phyloP scores from a whole-genome alignment of 164 flowering plant species.

The Nelumbo lutea region DNA sequence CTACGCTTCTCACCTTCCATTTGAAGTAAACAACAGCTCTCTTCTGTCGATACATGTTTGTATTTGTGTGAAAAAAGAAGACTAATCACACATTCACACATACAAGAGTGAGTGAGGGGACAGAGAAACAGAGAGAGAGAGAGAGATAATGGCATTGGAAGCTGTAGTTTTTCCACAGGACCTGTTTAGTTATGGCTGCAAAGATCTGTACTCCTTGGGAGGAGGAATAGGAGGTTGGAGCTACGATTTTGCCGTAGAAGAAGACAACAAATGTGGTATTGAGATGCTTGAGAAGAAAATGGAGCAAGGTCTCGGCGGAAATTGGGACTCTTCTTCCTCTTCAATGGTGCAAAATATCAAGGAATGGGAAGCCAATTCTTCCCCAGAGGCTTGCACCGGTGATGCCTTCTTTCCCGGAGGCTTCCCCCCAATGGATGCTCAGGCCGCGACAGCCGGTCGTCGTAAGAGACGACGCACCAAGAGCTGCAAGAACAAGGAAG shows the following conservation, averaged over 20 bases:
- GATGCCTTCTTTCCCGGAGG: slow-evolving; percentile 15
- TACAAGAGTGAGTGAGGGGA: not conserved
- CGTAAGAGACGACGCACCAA: slow-evolving; percentile 37
- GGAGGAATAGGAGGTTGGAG: slow-evolving; percentile 15
- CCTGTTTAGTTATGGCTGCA: slow-evolving; percentile 32
- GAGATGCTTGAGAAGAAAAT: slow-evolving; percentile 12
- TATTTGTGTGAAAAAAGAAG: slow-evolving; percentile 3
- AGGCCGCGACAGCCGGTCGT: slow-evolving; percentile 8
- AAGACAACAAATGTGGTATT: slow-evolving; percentile 18
- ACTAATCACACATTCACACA: not conserved
- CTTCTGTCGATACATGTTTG: not conserved
- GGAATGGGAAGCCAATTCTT: slow-evolving; percentile 37
- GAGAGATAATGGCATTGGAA: slow-evolving; percentile 56
- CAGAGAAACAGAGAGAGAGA: not conserved
- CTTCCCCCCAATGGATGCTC: slow-evolving; percentile 6
- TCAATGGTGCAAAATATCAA: slow-evolving; percentile 26
- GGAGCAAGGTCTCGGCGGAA: slow-evolving; percentile 8
- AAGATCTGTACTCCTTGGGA: slow-evolving; percentile 28
- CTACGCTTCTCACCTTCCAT: not conserved
- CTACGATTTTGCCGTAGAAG: slow-evolving; percentile 18
- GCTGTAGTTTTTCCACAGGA: slow-evolving; percentile 59
- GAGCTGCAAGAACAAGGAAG: slow-evolving; percentile 45
- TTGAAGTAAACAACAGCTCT: not conserved
- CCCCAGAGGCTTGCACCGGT: slow-evolving; percentile 22
- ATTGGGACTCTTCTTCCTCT: slow-evolving; percentile 26